Evolutionary conservation across 352 stramenopile species (phyloP).

Genomic region (Globisporangium mamillatum): DNA sequence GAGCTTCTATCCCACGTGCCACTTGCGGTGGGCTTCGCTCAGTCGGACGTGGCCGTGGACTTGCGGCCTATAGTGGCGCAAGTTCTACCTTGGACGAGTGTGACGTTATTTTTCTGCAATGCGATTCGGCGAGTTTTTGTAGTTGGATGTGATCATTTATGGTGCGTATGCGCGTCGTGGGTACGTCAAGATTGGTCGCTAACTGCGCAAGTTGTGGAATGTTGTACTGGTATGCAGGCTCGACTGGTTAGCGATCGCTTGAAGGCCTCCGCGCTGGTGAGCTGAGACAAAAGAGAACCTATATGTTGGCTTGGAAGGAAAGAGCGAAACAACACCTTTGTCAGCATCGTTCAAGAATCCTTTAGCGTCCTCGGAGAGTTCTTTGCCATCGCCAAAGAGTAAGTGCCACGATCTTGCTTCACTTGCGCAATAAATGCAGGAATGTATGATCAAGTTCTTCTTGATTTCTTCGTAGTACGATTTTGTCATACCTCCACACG

Average conservation of each 20-base stretch:
- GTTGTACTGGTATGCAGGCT: not conserved
- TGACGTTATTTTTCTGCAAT: not conserved
- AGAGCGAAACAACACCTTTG: not conserved
- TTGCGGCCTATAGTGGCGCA: not conserved
- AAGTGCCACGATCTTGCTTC: not conserved
- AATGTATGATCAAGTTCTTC: not conserved
- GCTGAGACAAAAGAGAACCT: not conserved
- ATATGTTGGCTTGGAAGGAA: too few relatives aligned
- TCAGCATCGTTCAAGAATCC: not conserved
- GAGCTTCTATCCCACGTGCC: not conserved
- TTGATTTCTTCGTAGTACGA: not conserved
- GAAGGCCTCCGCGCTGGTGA: not conserved
- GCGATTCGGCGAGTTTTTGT: not conserved
- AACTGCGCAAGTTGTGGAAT: not conserved
- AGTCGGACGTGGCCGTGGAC: not conserved
- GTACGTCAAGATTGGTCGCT: not conserved
- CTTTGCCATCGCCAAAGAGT: not conserved
- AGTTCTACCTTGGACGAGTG: not conserved
- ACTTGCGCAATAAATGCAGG: not conserved
- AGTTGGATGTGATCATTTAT: not conserved
- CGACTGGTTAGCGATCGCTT: not conserved
- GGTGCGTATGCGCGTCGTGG: not conserved
- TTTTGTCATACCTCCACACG: not conserved
- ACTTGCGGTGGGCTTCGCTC: not conserved
- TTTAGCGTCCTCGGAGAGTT: not conserved